A percentile compares a stretch with the other conserved stretches of the same genome.
These are phyloP conservation scores for Sclerotinia subarctica DNA, from an alignment of 2,329 filamentous ascomycete genomes.

Conservation along the genomic window DNA sequence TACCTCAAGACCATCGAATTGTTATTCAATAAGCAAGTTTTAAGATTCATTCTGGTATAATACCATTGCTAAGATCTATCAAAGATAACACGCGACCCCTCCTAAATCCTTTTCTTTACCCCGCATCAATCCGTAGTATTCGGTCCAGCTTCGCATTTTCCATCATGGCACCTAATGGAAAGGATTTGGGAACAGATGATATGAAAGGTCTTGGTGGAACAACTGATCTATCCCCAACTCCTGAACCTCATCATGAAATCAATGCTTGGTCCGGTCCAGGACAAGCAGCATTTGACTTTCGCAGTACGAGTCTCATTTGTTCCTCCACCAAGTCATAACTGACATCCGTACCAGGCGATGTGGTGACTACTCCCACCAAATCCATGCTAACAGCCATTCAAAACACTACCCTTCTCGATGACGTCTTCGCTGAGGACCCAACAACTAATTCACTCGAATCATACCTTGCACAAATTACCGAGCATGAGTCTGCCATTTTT, in stretches of 20 bases:
- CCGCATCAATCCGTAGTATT: neutral
- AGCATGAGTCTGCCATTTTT: conserved; percentile 74
- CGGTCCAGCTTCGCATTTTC: neutral
- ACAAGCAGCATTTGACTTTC: conserved; percentile 38
- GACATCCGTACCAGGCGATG: conserved; percentile 50
- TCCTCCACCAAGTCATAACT: neutral
- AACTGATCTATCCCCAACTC: conserved; percentile 21
- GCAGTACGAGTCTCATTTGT: conserved; percentile 31
- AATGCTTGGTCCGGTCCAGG: conserved; percentile 38
- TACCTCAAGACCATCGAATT: neutral
- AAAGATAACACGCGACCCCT: conserved; percentile 12
- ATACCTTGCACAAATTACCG: conserved; percentile 68
- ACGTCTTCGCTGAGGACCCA: conserved; percentile 77
- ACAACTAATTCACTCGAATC: conserved; percentile 74
- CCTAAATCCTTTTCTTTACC: neutral
- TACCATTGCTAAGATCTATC: conserved; percentile 8
- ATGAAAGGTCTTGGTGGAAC: conserved; percentile 24
- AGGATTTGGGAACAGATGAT: conserved; percentile 14
- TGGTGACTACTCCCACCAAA: conserved; percentile 70
- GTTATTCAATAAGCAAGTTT: conserved; percentile 6
- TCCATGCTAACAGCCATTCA: conserved; percentile 80
- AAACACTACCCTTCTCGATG: conserved; percentile 73
- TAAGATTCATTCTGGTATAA: neutral
- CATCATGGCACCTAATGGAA: conserved; percentile 1
- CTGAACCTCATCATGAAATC: conserved; percentile 18